Percentiles rank a stretch among this genome's conserved stretches.
Evolutionary conservation across 805 yeast genomes (phyloP).

Genomic region (Kuraishia capsulata): DNA sequence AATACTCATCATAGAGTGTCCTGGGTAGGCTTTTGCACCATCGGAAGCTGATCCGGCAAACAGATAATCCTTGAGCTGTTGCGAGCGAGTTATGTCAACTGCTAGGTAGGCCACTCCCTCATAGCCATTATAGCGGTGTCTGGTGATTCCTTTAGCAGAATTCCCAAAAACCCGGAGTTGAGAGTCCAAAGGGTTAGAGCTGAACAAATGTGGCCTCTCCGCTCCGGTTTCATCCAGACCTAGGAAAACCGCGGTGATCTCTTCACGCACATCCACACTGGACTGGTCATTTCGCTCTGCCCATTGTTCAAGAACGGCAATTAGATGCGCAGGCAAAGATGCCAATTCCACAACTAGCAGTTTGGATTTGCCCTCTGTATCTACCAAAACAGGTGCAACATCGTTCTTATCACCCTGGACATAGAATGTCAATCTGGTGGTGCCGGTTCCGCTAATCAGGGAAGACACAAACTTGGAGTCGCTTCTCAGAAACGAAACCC

Average conservation of each 20-base stretch:
- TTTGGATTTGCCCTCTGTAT: conserved; percentile 6
- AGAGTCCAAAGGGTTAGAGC: conserved; percentile 1
- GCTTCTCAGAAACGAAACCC: conserved; percentile 57
- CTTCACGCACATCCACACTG: conserved; percentile 7
- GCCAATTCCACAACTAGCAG: conserved; percentile 9
- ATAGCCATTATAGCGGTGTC: conserved; percentile 37
- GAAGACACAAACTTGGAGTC: conserved; percentile 39
- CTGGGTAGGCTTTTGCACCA: conserved; percentile 2
- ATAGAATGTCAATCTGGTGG: conserved; percentile 26
- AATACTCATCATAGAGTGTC: conserved; percentile 11
- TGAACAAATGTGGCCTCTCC: neutral
- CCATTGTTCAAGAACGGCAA: conserved; percentile 12
- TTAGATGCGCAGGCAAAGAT: conserved; percentile 8
- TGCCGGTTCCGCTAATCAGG: conserved; percentile 20
- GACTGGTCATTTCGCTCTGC: conserved; percentile 8
- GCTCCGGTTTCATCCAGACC: conserved; percentile 36
- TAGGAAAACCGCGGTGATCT: conserved; percentile 29
- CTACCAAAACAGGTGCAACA: conserved; percentile 10
- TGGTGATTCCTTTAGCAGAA: conserved; percentile 16
- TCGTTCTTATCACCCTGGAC: conserved; percentile 16
- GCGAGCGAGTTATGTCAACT: conserved; percentile 39
- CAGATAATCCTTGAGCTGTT: conserved; percentile 8
- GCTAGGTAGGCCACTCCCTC: conserved; percentile 60
- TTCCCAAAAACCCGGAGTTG: conserved; percentile 9
- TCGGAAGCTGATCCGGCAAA: conserved; percentile 1